phyloP scores from a whole-genome alignment of 768 basidiomycete genomes.

The Phaeotremella skinneri region DNA sequence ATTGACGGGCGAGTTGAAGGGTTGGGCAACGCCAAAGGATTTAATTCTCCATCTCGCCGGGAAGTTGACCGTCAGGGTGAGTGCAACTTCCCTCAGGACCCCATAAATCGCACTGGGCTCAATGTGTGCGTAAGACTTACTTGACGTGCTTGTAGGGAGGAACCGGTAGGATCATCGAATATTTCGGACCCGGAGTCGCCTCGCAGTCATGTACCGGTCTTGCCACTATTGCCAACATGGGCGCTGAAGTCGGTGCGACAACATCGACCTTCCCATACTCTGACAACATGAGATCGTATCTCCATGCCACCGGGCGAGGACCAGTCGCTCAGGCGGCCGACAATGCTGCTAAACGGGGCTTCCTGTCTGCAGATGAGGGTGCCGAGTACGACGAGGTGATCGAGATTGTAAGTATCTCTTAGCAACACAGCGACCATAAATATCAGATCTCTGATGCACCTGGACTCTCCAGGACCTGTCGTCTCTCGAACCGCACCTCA shows the following conservation, averaged over 20 bases:
- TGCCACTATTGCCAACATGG: constrained; percentile 98
- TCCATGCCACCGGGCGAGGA: constrained; percentile 81
- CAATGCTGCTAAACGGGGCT: constrained; percentile 70
- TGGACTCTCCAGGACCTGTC: constrained; percentile 67
- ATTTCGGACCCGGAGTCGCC: constrained; percentile 88
- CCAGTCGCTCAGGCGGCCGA: constrained; percentile 86
- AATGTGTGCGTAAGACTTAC: too few relatives aligned
- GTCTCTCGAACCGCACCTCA: constrained; percentile 83
- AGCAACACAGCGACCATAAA: constrained; percentile 16
- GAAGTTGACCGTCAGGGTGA: constrained; percentile 83
- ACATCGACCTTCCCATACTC: constrained; percentile 98
- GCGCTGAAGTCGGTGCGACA: constrained; percentile 99
- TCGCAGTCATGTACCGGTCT: constrained; percentile 90
- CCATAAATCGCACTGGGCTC: too few relatives aligned
- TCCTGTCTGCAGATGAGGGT: constrained; percentile 76
- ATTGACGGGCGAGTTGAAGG: constrained; percentile 77
- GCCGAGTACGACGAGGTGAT: constrained; percentile 94
- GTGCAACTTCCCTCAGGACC: constrained; percentile 46
- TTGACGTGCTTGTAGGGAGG: constrained; percentile 70
- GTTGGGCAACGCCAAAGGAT: constrained; percentile 96
- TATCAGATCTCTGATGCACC: neutral
- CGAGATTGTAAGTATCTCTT: constrained; percentile 68
- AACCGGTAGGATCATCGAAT: constrained; percentile 92
- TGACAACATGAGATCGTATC: constrained; percentile 79
- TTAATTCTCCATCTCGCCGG: constrained; percentile 91